A percentile compares a stretch with the other conserved stretches of the same genome.
These are phyloP conservation scores for Lodderomyces oxycetoniae DNA, from an alignment of 1,139 yeast genomes.

Conservation along the genomic window DNA sequence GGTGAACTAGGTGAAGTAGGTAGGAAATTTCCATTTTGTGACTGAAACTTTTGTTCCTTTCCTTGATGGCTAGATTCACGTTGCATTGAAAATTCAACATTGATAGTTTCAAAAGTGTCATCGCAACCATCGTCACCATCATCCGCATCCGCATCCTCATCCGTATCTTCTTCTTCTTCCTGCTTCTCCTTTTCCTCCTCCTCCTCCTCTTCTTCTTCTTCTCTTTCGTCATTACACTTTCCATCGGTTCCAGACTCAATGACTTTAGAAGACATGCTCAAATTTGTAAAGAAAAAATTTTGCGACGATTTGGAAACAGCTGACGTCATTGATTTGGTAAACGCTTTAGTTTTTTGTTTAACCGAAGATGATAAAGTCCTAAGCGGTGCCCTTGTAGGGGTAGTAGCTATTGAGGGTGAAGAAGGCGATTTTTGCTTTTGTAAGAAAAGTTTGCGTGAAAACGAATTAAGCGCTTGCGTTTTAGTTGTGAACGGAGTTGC, in stretches of 20 bases:
- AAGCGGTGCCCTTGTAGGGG: not conserved
- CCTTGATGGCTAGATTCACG: constrained; percentile 5
- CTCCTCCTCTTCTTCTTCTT: constrained; percentile 11
- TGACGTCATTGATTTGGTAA: constrained; percentile 22
- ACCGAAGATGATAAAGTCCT: constrained; percentile 11
- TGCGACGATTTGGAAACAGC: constrained; percentile 19
- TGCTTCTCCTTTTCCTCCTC: constrained; percentile 6
- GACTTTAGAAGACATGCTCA: constrained; percentile 6
- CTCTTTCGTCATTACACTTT: constrained; percentile 8
- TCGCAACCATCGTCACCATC: constrained; percentile 14
- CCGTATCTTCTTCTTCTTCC: constrained; percentile 3
- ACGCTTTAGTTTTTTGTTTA: constrained; percentile 16
- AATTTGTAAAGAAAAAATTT: constrained; percentile 9
- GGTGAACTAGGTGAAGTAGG: too few relatives aligned
- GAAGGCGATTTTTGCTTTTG: constrained; percentile 1
- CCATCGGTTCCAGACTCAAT: not conserved
- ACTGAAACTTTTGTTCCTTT: too few relatives aligned
- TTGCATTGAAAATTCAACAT: constrained; percentile 13
- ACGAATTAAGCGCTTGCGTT: not conserved
- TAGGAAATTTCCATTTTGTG: too few relatives aligned
- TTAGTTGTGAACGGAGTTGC: not conserved
- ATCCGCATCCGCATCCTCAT: constrained; percentile 12
- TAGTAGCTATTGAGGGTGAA: not conserved
- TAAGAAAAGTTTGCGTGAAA: constrained; percentile 1
- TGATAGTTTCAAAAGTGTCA: constrained; percentile 16